Conservation (phyloP, 2,329 filamentous ascomycete genomes). For the Diaporthe helianthi region DNA sequence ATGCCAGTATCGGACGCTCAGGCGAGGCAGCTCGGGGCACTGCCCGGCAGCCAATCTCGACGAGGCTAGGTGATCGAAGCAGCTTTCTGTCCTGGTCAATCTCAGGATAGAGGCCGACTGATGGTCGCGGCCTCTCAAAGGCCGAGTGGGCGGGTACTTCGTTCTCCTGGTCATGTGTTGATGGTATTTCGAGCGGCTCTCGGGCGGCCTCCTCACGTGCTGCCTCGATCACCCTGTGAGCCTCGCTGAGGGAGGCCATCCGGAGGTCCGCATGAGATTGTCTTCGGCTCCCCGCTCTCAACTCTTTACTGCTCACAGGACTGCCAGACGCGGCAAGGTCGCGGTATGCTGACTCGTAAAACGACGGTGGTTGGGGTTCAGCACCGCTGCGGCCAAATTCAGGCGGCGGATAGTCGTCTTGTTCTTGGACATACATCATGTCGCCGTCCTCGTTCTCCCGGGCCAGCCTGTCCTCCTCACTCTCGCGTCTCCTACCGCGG, state of each 20-base stretch:
- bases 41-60: constrained; percentile 49
- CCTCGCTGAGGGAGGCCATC: constrained; percentile 43
- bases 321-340: constrained; percentile 65
- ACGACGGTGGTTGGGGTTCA: constrained; percentile 50
- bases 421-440: constrained; percentile 50
- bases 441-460: constrained; percentile 50
- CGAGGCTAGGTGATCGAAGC: constrained; percentile 54
- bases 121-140: constrained; percentile 67
- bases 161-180: constrained; percentile 83
- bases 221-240: constrained; percentile 43
- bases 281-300: constrained; percentile 51
- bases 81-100: constrained; percentile 61
- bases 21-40: constrained; percentile 53
- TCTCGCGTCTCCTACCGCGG: constrained; percentile 71
- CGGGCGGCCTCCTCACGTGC: constrained; percentile 46
- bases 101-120: constrained; percentile 51
- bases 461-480: constrained; percentile 63
- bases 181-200: constrained; percentile 61
- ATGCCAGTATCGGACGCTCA: constrained; percentile 62
- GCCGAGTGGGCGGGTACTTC: constrained; percentile 67
- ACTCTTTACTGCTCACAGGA: constrained; percentile 58
- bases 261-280: constrained; percentile 48
- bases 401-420: constrained; percentile 48
- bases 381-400: constrained; percentile 47
- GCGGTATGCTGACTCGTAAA: constrained; percentile 51